Evolutionary conservation across 805 yeast genomes (phyloP).

Genomic region (Phaffomyces opuntiae): DNA sequence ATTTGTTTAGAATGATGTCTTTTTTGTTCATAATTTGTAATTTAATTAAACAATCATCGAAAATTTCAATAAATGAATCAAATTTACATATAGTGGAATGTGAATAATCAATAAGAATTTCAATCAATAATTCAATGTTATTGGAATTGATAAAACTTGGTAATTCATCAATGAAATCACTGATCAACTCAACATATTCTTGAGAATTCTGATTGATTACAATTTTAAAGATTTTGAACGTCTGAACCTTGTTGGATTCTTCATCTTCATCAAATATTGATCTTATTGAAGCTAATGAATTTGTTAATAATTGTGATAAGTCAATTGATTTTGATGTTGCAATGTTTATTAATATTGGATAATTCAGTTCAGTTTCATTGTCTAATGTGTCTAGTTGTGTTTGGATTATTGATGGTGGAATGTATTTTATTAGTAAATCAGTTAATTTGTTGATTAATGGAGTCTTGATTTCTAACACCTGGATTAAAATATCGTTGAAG

Average conservation of each 20-base stretch:
- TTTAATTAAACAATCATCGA: conserved; percentile 25
- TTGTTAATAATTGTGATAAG: conserved; percentile 12
- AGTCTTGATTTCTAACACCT: conserved; percentile 13
- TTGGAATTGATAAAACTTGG: conserved; percentile 27
- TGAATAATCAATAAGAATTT: conserved; percentile 27
- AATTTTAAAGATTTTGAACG: conserved; percentile 23
- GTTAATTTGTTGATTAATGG: conserved; percentile 15
- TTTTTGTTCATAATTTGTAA: conserved; percentile 15
- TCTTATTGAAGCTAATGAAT: conserved; percentile 16
- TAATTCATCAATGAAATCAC: conserved; percentile 27
- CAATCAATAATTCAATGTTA: conserved; percentile 26
- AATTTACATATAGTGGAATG: conserved; percentile 19
- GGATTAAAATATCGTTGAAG: conserved; percentile 8
- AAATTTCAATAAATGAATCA: conserved; percentile 20
- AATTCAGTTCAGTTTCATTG: conserved; percentile 3
- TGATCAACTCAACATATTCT: conserved; percentile 23
- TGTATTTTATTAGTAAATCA: conserved; percentile 13
- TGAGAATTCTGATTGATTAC: conserved; percentile 20
- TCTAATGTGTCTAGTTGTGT: conserved; percentile 7
- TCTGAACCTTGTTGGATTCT: conserved; percentile 14
- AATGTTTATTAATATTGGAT: conserved; percentile 8
- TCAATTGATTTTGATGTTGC: conserved; percentile 4
- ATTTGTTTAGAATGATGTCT: conserved; percentile 24
- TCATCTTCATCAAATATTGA: conserved; percentile 16
- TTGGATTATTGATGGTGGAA: conserved; percentile 11